Conservation (phyloP, 179 eudicot genomes). For the Spergularia azorica region DNA sequence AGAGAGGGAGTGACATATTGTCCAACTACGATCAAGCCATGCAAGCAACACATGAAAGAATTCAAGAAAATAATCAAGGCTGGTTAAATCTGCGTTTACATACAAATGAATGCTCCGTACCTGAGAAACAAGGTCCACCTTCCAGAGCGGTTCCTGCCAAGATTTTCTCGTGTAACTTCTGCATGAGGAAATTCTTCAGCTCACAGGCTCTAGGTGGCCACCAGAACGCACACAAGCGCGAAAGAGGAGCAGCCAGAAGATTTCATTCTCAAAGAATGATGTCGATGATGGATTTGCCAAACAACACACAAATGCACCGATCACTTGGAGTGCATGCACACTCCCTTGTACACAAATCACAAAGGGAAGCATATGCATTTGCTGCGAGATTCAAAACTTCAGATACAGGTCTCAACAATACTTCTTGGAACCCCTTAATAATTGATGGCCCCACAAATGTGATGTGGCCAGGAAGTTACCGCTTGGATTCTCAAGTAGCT, state of each 20-base stretch:
- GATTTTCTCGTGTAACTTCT: constrained; percentile 62
- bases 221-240: constrained; percentile 68
- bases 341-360: constrained; percentile 52
- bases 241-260: constrained; percentile 54
- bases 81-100: constrained; percentile 57
- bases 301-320: constrained; percentile 37
- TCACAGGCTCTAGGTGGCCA: constrained; percentile 71
- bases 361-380: constrained; percentile 32
- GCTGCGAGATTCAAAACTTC: constrained; percentile 38
- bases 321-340: constrained; percentile 57
- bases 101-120: constrained; percentile 18
- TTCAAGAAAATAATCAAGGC: constrained; percentile 26
- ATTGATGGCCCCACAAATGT: constrained; percentile 22
- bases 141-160: constrained; percentile 37
- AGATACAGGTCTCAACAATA: constrained; percentile 21
- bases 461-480: constrained; percentile 63
- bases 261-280: constrained; percentile 51
- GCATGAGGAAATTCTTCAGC: constrained; percentile 59
- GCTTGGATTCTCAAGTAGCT: constrained; percentile 30
- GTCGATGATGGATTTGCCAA: constrained; percentile 41
- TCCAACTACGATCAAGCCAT: constrained; percentile 33
- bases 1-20: constrained; percentile 16
- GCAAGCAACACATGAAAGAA: constrained; percentile 16
- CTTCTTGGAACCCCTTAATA: constrained; percentile 22
- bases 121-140: constrained; percentile 27